Evolutionary conservation across 495 filamentous ascomycete species (phyloP).

Genomic region (Patellaria atrata): DNA sequence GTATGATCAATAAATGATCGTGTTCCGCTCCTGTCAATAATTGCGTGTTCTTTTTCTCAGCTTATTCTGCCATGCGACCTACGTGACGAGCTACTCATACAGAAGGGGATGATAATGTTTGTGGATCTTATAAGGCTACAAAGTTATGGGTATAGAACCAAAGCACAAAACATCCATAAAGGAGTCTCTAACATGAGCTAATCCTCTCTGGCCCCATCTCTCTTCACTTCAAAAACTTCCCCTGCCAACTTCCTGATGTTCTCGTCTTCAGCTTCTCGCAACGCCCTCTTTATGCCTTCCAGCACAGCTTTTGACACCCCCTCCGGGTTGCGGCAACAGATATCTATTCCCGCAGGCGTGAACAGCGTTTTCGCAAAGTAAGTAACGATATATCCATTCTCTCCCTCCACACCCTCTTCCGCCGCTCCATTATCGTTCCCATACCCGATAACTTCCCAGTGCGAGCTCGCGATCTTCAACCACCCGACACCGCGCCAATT

Average conservation of each 20-base stretch:
- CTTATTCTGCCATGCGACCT: too few species aligned
- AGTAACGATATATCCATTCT: constrained; percentile 49
- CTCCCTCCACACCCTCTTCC: constrained; percentile 30
- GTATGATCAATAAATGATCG: too few species aligned
- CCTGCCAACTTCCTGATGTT: constrained; percentile 24
- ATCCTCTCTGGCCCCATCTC: constrained; percentile 16
- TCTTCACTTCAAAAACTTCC: constrained; percentile 28
- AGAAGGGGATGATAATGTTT: too few species aligned
- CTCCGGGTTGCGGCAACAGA: constrained; percentile 44
- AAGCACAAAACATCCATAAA: background rate
- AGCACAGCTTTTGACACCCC: constrained; percentile 36
- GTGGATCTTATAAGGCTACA: too few species aligned
- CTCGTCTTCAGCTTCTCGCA: constrained; percentile 26
- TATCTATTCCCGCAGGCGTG: constrained; percentile 59
- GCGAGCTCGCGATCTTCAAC: constrained; percentile 46
- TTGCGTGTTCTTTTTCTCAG: too few species aligned
- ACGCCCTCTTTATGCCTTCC: constrained; percentile 28
- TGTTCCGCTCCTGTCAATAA: too few species aligned
- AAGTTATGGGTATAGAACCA: too few species aligned
- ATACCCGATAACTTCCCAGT: constrained; percentile 65
- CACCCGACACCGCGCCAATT: constrained; percentile 58
- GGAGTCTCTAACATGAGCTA: too few species aligned
- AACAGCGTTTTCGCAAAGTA: constrained; percentile 64
- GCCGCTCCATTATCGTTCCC: too few species aligned
- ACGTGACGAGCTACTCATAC: too few species aligned